Percentiles rank a stretch among this genome's conserved stretches.
These are phyloP conservation scores for Ophiostoma piceae DNA, from an alignment of 2,329 filamentous ascomycete species.

Conservation along the genomic window DNA sequence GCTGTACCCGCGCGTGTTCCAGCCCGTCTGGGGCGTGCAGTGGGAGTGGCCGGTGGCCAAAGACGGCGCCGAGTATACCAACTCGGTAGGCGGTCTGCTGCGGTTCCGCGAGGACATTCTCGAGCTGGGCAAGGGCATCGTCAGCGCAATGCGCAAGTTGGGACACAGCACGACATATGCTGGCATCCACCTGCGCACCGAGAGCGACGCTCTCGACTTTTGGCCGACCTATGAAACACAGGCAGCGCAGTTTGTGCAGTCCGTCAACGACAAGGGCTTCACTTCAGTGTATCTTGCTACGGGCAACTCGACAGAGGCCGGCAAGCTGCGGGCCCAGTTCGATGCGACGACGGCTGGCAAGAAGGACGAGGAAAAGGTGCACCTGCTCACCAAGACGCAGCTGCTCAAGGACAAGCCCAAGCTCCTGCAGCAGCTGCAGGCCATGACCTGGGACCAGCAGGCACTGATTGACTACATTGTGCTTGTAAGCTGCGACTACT, in stretches of 20 bases:
- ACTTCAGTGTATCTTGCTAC: slow-evolving; percentile 43
- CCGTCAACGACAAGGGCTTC: slow-evolving; percentile 33
- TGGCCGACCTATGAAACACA: slow-evolving; percentile 45
- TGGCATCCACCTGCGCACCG: slow-evolving; percentile 46
- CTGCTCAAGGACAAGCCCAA: slow-evolving; percentile 31
- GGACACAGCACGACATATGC: slow-evolving; percentile 30
- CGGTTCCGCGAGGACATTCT: slow-evolving; percentile 41
- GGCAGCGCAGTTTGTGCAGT: slow-evolving; percentile 37
- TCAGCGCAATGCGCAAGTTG: slow-evolving; percentile 27
- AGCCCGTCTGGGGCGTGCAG: slow-evolving; percentile 42
- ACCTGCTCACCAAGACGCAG: slow-evolving; percentile 37
- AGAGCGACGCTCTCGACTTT: slow-evolving; percentile 42
- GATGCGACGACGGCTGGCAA: slow-evolving; percentile 27
- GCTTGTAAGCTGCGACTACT: slow-evolving; percentile 38
- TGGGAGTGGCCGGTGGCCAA: slow-evolving; percentile 44
- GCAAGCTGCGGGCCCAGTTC: slow-evolving; percentile 34
- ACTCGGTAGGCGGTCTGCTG: slow-evolving; percentile 42
- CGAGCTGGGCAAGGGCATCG: slow-evolving; percentile 37
- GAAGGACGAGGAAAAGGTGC: not conserved
- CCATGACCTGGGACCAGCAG: slow-evolving; percentile 43
- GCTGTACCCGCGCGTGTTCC: slow-evolving; percentile 37
- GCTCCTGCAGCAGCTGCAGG: slow-evolving; percentile 35
- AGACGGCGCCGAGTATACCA: slow-evolving; percentile 44
- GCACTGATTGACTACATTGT: slow-evolving; percentile 41
- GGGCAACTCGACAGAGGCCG: slow-evolving; percentile 41